Percentiles rank a stretch among this genome's conserved stretches.
Conservation (phyloP, 371 early-diverging fungal genomes). For the Synchytrium microbalum region DNA sequence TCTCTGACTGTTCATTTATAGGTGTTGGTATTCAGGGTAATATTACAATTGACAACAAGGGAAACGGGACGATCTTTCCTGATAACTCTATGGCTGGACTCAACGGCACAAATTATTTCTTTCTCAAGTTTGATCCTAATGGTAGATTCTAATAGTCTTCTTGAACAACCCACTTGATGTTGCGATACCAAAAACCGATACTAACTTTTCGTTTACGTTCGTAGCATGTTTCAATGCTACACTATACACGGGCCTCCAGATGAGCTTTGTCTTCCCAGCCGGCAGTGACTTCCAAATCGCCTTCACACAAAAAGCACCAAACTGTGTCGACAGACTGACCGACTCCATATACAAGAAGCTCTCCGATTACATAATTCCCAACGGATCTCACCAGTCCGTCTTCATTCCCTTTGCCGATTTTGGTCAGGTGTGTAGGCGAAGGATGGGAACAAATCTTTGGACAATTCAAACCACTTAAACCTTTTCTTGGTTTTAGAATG, state of each 20-base stretch:
- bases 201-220: too few relatives aligned
- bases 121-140: neutral
- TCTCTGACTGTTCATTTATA: neutral
- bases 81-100: neutral
- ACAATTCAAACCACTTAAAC: too few relatives aligned
- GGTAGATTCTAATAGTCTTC: neutral
- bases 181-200: too few relatives aligned
- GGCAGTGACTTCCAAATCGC: neutral
- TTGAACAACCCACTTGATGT: neutral
- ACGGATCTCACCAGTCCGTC: neutral
- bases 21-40: neutral
- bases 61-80: neutral
- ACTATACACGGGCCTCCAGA: neutral
- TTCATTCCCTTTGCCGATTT: neutral
- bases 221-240: neutral
- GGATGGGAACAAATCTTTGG: too few relatives aligned
- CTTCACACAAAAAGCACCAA: neutral
- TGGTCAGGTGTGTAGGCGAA: too few relatives aligned
- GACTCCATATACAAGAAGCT: neutral
- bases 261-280: neutral
- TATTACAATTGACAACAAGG: neutral
- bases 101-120: neutral
- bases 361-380: neutral
- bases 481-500: too few relatives aligned
- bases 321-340: neutral